Base-by-base conservation (phyloP, 1,284 basidiomycete genomes). In the Puccinia triticina region DNA sequence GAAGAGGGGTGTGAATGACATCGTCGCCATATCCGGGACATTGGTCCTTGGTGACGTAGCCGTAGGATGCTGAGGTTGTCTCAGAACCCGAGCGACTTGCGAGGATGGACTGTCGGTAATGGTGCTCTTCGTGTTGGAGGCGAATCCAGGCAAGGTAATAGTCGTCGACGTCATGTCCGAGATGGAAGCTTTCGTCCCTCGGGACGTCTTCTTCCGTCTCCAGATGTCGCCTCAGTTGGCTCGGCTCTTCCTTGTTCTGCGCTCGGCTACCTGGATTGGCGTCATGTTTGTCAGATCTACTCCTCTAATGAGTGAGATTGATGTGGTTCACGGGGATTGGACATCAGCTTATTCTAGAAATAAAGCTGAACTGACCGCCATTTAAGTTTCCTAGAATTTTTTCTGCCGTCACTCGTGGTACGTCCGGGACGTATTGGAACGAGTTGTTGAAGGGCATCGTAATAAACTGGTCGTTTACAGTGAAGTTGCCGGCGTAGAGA, bases 11-110 rank as follows among this genome's bases (percentile, higher is more conserved):
- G 86, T 93, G 92, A 0, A 88, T 86, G 2, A 88, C 90, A 85
- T 93, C 92, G 85, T 93, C 93, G 18, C 92, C 92, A 23, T 90
- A 87, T 4, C 91, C 92, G 0, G 92, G 91, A 86, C 92, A 93
- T 3, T 78, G 59, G 43, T 87, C 86, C 53, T 83, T 81, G 32
- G 86, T 85, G 12, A 85, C 85, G 69, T 85, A 85, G 1, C 85
- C 85, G 29, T 84, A 76, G 1, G 84, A 83, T 29, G 40, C 3
- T 5, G 40, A 40, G 16, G 37, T 2, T 8, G 16, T 37, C 11
- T 75, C 23, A n/a, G 34, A 23, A 34, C 29, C 29, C 32, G 50
- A 32, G 43, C 73, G 55, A 53, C 40, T 4, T 53, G 43, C 21
- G 5, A 73, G 32, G 18, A n/a, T 14, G 14, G 59, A 23, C 37